Percentiles rank a stretch among this genome's conserved stretches.
Conservation (phyloP, 257 asterid genomes). For the Gentiana macrophylla region DNA sequence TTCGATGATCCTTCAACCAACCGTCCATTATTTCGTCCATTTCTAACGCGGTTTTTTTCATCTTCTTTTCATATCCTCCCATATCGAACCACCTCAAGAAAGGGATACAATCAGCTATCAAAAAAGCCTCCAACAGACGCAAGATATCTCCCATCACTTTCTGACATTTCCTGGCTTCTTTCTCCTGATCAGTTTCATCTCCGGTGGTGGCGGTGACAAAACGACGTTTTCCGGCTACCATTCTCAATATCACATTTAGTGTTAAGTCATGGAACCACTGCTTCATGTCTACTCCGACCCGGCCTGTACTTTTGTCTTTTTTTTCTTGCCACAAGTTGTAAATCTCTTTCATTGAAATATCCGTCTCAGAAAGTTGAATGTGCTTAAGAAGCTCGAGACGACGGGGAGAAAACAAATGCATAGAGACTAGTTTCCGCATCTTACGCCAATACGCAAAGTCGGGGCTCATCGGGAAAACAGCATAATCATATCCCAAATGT, state of each 20-base stretch:
- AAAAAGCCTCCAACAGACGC: slow-evolving; percentile 9
- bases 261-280: slow-evolving; percentile 20
- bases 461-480: too few relatives aligned
- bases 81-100: too few relatives aligned
- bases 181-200: background rate
- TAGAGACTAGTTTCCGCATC: background rate
- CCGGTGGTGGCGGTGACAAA: background rate
- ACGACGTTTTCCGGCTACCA: slow-evolving; percentile 17
- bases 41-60: slow-evolving; percentile 21
- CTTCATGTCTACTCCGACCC: slow-evolving; percentile 22
- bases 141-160: slow-evolving; percentile 17
- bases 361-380: background rate
- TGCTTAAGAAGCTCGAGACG: slow-evolving; percentile 18
- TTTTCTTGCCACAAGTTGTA: slow-evolving; percentile 4
- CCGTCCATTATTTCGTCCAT: slow-evolving; percentile 14
- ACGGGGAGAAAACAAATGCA: slow-evolving; percentile 13
- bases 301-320: background rate
- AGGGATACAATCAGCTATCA: slow-evolving; percentile 9
- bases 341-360: slow-evolving; percentile 8
- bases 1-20: slow-evolving; percentile 25
- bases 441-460: background rate
- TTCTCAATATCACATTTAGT: slow-evolving; percentile 12
- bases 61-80: slow-evolving; percentile 17
- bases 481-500: too few relatives aligned
- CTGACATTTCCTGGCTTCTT: slow-evolving; percentile 10